A percentile compares a stretch with the other conserved stretches of the same genome.
phyloP scores from a whole-genome alignment of 2,329 filamentous ascomycete genomes.

The Colletotrichum tabaci region DNA sequence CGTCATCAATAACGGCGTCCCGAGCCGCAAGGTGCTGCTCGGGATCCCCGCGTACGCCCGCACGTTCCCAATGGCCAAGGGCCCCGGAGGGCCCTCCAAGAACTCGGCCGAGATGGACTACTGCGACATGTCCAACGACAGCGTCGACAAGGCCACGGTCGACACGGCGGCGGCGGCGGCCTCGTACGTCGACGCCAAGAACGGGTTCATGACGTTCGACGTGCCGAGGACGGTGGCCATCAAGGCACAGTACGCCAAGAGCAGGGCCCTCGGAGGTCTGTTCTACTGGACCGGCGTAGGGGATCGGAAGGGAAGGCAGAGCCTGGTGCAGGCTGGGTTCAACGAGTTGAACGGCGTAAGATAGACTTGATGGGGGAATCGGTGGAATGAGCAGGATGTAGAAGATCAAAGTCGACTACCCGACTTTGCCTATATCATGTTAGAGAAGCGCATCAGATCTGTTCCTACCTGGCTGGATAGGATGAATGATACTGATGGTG shows the following conservation, averaged over 20 bases:
- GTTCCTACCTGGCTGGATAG: not conserved
- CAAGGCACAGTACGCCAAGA: conserved; percentile 73
- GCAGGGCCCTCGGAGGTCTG: conserved; percentile 70
- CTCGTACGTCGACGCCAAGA: conserved; percentile 65
- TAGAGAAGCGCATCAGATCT: not conserved
- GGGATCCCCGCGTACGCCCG: conserved; percentile 76
- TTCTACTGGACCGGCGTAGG: conserved; percentile 80
- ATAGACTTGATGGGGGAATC: not conserved
- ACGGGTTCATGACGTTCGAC: conserved; percentile 76
- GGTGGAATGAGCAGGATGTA: not conserved
- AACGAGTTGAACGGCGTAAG: conserved; percentile 57
- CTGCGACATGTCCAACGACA: conserved; percentile 70
- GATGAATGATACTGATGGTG: not conserved
- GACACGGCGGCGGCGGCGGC: conserved; percentile 70
- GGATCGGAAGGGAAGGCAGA: conserved; percentile 68
- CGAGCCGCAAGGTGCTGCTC: conserved; percentile 71
- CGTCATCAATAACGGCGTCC: conserved; percentile 67
- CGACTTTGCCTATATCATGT: not conserved
- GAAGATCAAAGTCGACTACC: not conserved
- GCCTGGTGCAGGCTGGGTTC: conserved; percentile 73
- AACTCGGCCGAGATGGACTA: conserved; percentile 72
- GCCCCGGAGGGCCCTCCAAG: conserved; percentile 67
- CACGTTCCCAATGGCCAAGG: conserved; percentile 69
- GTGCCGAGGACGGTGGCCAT: conserved; percentile 71
- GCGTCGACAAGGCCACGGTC: conserved; percentile 56